Base-by-base conservation (phyloP, 2,329 filamentous ascomycete genomes). In the Blastomyces silverae region DNA sequence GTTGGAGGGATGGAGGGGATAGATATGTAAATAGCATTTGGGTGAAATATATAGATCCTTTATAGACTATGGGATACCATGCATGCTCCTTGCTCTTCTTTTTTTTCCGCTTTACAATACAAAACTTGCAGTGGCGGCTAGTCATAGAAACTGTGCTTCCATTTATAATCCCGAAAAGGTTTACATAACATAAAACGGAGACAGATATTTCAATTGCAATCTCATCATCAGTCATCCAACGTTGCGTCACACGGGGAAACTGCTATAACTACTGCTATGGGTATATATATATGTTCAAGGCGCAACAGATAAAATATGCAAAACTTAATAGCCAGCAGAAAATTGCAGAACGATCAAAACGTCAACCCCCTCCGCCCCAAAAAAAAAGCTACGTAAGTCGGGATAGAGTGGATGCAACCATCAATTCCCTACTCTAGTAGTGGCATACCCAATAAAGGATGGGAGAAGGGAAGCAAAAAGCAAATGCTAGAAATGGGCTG, bases 1-100 rank as follows among this genome's bases (percentile, higher is more conserved):
- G 85, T 89, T 64, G 86, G 85, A 20, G 86, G 86, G 0, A 77
- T 87, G 71, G 78, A 84, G 64, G 83, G 82, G 1, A 78, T 86
- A 76, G 79, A 82, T 62, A 82, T 83, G 15, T 78, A 81, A 71
- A 63, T 31, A 25, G 17, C 37, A 22, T 52, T 37, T 22, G 31
- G 11, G 31, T 57, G 55, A 57, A 20, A 10, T 20, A 20, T 55
- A n/a, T 10, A 31, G 22, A 34, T 0, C 7, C 25, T 55, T 3
- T n/a, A 8, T 5, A 5, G 28, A 39, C 1, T 39, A n/a, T 28
- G 4, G 56, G 34, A 44, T 58, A 58, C n/a, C 13, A 42, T 20
- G 17, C 13, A 42, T 20, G 17, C 20, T 31, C 28, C 6, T n/a
- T 13, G 42, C 44, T n/a, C 10, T 42, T 58, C 17, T 20, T 5